phyloP scores from a whole-genome alignment of 2,329 filamentous ascomycete genomes.

The Dactylonectria macrodidyma region DNA sequence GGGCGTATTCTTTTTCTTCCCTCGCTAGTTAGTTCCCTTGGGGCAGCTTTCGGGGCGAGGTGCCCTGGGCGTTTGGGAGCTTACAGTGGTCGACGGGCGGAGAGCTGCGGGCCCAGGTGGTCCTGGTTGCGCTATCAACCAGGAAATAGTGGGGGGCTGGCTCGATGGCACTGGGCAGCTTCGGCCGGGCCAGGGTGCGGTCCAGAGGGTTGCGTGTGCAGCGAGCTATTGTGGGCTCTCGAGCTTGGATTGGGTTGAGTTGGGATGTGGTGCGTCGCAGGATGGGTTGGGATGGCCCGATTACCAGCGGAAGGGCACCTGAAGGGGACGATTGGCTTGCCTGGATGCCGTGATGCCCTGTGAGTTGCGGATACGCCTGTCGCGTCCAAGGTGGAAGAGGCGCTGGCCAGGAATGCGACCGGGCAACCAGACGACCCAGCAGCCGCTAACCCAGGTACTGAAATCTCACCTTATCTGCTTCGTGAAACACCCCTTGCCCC shows the following conservation, averaged over 20 bases:
- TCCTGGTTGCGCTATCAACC: constrained; percentile 30
- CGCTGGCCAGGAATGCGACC: no score
- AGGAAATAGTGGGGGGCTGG: constrained; percentile 37
- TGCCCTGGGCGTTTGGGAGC: constrained; percentile 1
- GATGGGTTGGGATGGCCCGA: constrained; percentile 29
- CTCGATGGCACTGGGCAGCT: constrained; percentile 26
- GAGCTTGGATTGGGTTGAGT: constrained; percentile 19
- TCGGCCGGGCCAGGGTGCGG: constrained; percentile 28
- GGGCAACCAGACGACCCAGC: constrained; percentile 23
- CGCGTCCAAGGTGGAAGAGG: constrained; percentile 3
- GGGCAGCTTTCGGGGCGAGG: not conserved
- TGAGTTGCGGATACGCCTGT: not conserved
- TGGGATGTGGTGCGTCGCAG: constrained; percentile 24
- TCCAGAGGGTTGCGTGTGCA: constrained; percentile 29
- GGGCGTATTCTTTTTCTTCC: constrained; percentile 17
- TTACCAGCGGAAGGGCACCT: constrained; percentile 4
- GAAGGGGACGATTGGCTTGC: not conserved
- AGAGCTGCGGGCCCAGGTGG: constrained; percentile 1
- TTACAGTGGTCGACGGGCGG: constrained; percentile 3
- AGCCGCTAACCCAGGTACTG: constrained; percentile 38
- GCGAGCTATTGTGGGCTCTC: constrained; percentile 25
- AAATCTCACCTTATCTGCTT: constrained; percentile 43
- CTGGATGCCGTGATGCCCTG: constrained; percentile 18
- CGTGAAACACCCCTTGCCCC: constrained; percentile 41
- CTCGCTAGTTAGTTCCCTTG: not conserved